These are phyloP conservation scores for Trichoderma pleuroti DNA, from an alignment of 2,329 filamentous ascomycete species.

Conservation along the genomic window DNA sequence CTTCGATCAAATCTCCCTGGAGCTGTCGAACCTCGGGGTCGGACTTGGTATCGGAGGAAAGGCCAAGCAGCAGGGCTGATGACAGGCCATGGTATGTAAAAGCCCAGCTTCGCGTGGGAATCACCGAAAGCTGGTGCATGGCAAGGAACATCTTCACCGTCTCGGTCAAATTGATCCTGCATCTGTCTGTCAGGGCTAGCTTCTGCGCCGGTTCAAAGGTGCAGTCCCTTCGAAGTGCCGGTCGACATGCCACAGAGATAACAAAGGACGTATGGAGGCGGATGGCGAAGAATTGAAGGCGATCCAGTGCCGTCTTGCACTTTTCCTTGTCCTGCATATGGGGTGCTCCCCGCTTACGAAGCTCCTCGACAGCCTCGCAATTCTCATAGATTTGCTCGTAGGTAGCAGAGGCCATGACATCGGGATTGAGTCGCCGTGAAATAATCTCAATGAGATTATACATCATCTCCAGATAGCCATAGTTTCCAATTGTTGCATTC, in stretches of 20 bases:
- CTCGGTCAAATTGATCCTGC: slow-evolving; percentile 60
- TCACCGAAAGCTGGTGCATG: slow-evolving; percentile 65
- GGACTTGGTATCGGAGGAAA: slow-evolving; percentile 59
- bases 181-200: slow-evolving; percentile 52
- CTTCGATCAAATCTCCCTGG: slow-evolving; percentile 61
- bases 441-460: slow-evolving; percentile 62
- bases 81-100: slow-evolving; percentile 66
- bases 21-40: slow-evolving; percentile 61
- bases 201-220: slow-evolving; percentile 52
- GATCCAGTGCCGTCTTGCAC: slow-evolving; percentile 62
- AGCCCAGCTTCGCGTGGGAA: slow-evolving; percentile 64
- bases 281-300: slow-evolving; percentile 61
- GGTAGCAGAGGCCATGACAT: slow-evolving; percentile 46
- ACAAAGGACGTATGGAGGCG: slow-evolving; percentile 64
- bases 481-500: slow-evolving; percentile 43
- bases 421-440: slow-evolving; percentile 54
- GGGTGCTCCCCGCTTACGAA: slow-evolving; percentile 46
- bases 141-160: slow-evolving; percentile 66
- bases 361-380: slow-evolving; percentile 52
- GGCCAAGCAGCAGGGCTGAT: slow-evolving; percentile 61
- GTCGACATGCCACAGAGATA: slow-evolving; percentile 62
- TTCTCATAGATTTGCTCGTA: slow-evolving; percentile 57
- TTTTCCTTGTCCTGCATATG: slow-evolving; percentile 58
- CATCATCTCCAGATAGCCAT: slow-evolving; percentile 62
- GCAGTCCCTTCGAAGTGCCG: slow-evolving; percentile 55